Conservation (phyloP, 2,329 filamentous ascomycete species). For the Phoma herbarum region DNA sequence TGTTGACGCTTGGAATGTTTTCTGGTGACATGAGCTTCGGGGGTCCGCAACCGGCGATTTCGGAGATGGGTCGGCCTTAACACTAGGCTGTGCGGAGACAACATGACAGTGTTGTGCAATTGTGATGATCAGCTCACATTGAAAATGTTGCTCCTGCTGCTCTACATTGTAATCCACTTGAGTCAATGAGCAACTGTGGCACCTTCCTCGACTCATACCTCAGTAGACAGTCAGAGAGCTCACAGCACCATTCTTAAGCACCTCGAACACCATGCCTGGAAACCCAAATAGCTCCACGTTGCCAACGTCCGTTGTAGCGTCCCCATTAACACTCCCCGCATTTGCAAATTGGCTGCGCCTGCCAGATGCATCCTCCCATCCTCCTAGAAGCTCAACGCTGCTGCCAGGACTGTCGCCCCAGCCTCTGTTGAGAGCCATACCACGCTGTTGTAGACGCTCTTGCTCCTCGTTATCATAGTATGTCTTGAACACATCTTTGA, state of each 20-base stretch:
- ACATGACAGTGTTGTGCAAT: not conserved
- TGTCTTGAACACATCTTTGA: constrained; percentile 75
- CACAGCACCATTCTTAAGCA: constrained; percentile 89
- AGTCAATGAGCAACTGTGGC: not conserved
- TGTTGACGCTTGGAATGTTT: constrained; percentile 22
- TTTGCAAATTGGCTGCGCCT: constrained; percentile 47
- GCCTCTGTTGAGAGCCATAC: constrained; percentile 88
- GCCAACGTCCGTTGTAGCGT: constrained; percentile 63
- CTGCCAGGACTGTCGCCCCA: constrained; percentile 93
- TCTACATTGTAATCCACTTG: not conserved
- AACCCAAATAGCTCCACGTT: constrained; percentile 92
- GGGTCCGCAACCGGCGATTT: constrained; percentile 25
- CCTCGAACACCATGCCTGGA: constrained; percentile 93
- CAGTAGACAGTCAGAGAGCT: constrained; percentile 90
- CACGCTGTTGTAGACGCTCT: constrained; percentile 62
- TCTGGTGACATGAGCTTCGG: constrained; percentile 20
- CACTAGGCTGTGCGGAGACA: too few relatives aligned
- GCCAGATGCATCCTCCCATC: constrained; percentile 75
- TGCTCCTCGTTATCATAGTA: constrained; percentile 67
- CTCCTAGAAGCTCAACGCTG: constrained; percentile 71
- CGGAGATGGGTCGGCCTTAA: constrained; percentile 24
- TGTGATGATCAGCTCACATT: not conserved
- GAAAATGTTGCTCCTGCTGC: not conserved
- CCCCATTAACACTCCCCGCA: constrained; percentile 50
- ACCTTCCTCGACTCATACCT: constrained; percentile 31